Conservation (phyloP, 345 rosid species). For the Brassica nigra region DNA sequence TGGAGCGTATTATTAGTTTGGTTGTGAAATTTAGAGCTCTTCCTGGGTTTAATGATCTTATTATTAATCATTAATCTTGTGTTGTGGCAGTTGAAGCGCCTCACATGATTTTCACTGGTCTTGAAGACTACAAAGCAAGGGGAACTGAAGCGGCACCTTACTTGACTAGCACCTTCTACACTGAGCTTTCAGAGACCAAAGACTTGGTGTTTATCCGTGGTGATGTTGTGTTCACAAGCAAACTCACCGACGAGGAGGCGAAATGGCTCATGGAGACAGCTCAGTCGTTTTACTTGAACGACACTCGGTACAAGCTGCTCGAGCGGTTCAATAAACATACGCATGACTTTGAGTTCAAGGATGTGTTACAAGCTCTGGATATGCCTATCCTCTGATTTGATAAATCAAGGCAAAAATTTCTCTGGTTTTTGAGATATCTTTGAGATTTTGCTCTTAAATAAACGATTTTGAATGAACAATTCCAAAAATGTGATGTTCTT, state of each 20-base stretch:
- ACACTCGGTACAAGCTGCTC: constrained; percentile 71
- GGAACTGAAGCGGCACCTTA: constrained; percentile 97
- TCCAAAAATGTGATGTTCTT: neutral
- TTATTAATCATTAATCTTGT: neutral
- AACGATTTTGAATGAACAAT: neutral
- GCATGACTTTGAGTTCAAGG: constrained; percentile 82
- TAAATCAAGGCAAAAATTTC: neutral
- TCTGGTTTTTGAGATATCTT: constrained; percentile 16
- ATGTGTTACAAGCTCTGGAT: constrained; percentile 72
- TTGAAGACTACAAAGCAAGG: constrained; percentile 96
- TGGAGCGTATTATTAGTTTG: neutral
- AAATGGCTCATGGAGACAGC: constrained; percentile 89
- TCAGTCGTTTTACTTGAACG: constrained; percentile 89
- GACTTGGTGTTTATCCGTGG: constrained; percentile 85
- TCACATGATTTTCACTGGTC: constrained; percentile 86
- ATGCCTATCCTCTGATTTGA: constrained; percentile 65
- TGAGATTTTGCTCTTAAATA: constrained; percentile 10
- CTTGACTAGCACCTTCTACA: constrained; percentile 65
- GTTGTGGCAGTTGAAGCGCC: constrained; percentile 81
- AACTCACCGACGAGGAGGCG: constrained; percentile 82
- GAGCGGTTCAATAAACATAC: constrained; percentile 81
- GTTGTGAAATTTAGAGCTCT: neutral
- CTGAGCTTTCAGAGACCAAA: constrained; percentile 78
- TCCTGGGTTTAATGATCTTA: neutral
- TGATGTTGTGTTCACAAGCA: constrained; percentile 85